These are phyloP conservation scores for Kregervanrija fluxuum DNA, from an alignment of 805 yeast genomes.

Conservation along the genomic window DNA sequence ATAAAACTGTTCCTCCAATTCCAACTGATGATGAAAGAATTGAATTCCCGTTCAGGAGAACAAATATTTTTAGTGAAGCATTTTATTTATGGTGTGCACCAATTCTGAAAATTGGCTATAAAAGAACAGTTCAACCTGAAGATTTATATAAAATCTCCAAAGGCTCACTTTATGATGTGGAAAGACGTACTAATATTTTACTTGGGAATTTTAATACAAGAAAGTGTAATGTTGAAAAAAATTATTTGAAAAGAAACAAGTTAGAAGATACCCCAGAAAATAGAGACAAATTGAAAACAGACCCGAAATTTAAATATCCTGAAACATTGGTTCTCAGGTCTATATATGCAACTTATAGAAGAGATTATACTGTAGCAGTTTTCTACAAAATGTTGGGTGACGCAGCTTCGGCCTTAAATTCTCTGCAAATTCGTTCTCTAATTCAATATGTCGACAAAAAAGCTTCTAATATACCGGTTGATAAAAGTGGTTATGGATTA, in stretches of 20 bases:
- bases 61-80: conserved; percentile 34
- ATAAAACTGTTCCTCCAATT: conserved; percentile 39
- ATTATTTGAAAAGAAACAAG: conserved; percentile 28
- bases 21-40: conserved; percentile 45
- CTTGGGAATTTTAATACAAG: conserved; percentile 26
- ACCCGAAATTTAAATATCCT: conserved; percentile 37
- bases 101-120: conserved; percentile 57
- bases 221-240: conserved; percentile 24
- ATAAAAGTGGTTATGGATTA: conserved; percentile 61
- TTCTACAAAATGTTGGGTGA: conserved; percentile 40
- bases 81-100: conserved; percentile 69
- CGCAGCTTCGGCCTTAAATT: conserved; percentile 47
- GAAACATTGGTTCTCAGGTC: conserved; percentile 37
- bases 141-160: conserved; percentile 49
- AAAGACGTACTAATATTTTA: conserved; percentile 31
- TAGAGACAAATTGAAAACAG: conserved; percentile 21
- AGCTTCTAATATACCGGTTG: conserved; percentile 37
- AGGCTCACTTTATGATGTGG: conserved; percentile 32
- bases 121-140: conserved; percentile 58
- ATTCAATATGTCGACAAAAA: conserved; percentile 56
- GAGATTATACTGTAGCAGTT: conserved; percentile 35
- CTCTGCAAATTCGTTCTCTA: conserved; percentile 57
- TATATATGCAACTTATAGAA: conserved; percentile 42
- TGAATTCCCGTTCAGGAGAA: conserved; percentile 35
- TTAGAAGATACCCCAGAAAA: conserved; percentile 30